Percentiles rank a stretch among this genome's conserved stretches.
Conservation (phyloP, 108 stramenopile species). For the Tribonema minus region DNA sequence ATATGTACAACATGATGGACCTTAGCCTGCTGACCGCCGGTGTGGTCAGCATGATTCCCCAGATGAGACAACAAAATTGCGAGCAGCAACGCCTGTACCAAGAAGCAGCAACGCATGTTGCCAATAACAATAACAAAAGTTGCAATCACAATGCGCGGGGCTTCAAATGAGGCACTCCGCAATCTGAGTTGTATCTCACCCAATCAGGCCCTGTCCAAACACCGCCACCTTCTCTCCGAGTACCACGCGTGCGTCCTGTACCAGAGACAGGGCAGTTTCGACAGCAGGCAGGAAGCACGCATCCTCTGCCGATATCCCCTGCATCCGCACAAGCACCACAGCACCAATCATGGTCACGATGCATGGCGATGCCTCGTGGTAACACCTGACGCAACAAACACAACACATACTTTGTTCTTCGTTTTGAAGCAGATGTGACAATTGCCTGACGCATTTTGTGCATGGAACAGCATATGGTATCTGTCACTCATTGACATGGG, state of each 20-base stretch:
- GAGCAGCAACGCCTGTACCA: not conserved
- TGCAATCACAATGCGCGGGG: not conserved
- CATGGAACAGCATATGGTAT: no score
- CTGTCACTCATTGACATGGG: no score
- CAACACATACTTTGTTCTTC: no score
- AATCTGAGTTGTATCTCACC: conserved; percentile 15
- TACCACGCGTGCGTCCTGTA: conserved; percentile 76
- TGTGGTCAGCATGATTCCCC: not conserved
- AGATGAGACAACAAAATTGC: not conserved
- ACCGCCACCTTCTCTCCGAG: conserved; percentile 81
- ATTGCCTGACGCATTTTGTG: no score
- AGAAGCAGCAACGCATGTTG: not conserved
- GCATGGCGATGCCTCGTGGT: no score
- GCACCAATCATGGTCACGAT: no score
- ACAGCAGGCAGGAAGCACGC: conserved; percentile 89
- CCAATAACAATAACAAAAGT: not conserved
- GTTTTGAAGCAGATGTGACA: no score
- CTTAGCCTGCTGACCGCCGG: not conserved
- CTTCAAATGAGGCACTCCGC: not conserved
- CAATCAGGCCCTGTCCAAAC: conserved; percentile 84
- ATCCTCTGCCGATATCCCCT: conserved; percentile 73
- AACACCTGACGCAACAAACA: no score
- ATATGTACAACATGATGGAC: not conserved
- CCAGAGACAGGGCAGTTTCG: conserved; percentile 81
- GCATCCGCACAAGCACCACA: not conserved